Base-by-base conservation (phyloP, 192 early-diverging fungal genomes). In the Coemansia sp. region DNA sequence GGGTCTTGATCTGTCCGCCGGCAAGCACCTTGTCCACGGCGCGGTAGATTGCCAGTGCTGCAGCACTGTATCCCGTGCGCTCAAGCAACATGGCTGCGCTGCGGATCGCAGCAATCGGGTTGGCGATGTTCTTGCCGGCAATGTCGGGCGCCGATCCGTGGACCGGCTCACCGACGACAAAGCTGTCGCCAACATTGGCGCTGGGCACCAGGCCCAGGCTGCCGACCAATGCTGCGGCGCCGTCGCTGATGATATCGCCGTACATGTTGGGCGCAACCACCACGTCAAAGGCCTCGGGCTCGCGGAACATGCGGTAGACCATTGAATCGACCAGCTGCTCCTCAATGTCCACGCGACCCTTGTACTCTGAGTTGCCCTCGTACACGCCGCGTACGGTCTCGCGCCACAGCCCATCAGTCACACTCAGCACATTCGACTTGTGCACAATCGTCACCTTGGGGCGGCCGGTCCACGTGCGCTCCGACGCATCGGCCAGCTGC, bases 271-370 rank as follows among this genome's bases (percentile, higher is more conserved):
- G 95, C 2, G 94, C 94, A 25, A 98, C 95, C 2, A 87, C 88
- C 6, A 98, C 95, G 75, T 98, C 95, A 79, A 96, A 96, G 8
- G 82, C 83, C 31, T 97, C 82, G 40, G 95, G 94, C 64, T 96
- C 95, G 55, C 94, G 89, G 87, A 96, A 98, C 84, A 98, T 84
- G 58, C 95, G 91, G 70, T 97, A 76, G 60, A 98, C 95, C 95
- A 98, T 98, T 19, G 95, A 98, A 57, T 98, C 95, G 3, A 98
- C 94, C 63, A 98, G 81, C 75, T 98, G 95, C 78, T 98, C 95
- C 56, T 98, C 91, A 67, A 93, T 79, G 32, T 90, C 81, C 0
- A 95, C 84, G 30, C 65, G 60, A 30, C 66, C 58, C 43, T 67
- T 80, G 50, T 81, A 82, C 38, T 72, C 74, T 10, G 80, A 62